Conservation (phyloP, 1,284 basidiomycete species). For the Rhodofomes roseus region DNA sequence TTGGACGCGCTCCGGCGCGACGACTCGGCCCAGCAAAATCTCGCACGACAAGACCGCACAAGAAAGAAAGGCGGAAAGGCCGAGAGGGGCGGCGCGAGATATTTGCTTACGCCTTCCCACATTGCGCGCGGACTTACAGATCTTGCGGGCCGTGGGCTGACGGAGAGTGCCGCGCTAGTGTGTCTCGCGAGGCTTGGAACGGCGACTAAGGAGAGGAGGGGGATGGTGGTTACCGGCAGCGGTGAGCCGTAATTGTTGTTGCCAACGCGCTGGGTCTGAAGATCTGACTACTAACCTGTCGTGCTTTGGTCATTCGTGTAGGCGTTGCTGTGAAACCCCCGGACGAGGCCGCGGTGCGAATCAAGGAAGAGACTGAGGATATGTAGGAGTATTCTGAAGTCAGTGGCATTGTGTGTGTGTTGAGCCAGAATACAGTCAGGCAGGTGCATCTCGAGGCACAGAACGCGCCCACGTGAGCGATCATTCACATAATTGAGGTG, state of each 20-base stretch:
- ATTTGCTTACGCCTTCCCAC: conserved; percentile 35
- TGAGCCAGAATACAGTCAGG: too few species aligned
- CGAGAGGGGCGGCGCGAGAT: conserved; percentile 8
- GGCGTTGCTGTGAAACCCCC: neutral
- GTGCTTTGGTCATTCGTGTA: too few species aligned
- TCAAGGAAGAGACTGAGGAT: neutral
- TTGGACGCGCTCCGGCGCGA: conserved; percentile 20
- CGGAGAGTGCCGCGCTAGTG: conserved; percentile 23
- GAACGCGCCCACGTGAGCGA: too few species aligned
- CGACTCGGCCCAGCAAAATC: conserved; percentile 19
- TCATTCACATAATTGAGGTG: neutral
- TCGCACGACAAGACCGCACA: conserved; percentile 12
- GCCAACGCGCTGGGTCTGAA: neutral
- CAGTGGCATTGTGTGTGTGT: too few species aligned
- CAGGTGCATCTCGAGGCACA: too few species aligned
- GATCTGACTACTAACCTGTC: neutral
- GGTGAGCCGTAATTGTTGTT: neutral
- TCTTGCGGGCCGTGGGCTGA: conserved; percentile 10
- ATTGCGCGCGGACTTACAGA: conserved; percentile 30
- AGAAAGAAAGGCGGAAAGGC: neutral
- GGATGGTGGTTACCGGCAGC: neutral
- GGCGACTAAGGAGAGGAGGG: neutral
- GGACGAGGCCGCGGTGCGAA: neutral
- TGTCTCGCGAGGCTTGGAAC: conserved; percentile 25
- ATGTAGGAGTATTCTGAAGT: too few species aligned